Evolutionary conservation across 2,329 filamentous ascomycete species (phyloP), one percentile per base, ranked within the genome.

Genomic region (Fusarium fracticaudum): DNA sequence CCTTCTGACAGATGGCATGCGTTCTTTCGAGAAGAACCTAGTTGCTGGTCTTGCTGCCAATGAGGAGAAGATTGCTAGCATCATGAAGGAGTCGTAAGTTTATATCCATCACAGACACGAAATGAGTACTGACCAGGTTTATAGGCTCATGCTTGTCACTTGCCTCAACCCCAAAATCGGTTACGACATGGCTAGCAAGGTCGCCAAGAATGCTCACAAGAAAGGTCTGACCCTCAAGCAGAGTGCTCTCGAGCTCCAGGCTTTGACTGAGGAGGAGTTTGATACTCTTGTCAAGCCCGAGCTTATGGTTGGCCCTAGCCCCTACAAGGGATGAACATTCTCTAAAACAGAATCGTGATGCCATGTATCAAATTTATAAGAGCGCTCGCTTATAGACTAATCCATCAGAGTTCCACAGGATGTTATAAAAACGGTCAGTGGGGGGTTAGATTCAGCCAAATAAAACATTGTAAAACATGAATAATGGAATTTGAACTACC

Each of bases 161-260:
- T 98, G 96, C 88, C 89, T 98, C 73, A 98, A 98, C 89, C 95
- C 95, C 77, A 94, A 97, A 84, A 98, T 98, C 81, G 96, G 95
- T 69, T 98, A 98, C 85, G 95, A 98, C 83, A 97, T 97, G 94
- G 95, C 95, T 60, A 95, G 92, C 85, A 97, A 97, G 88, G 95
- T 98, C 31, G 95, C 95, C 80, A 98, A 98, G 92, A 97, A 99
- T 81, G 96, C 96, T 22, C 96, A 99, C 88, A 98, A 98, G 91
- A 98, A 98, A 91, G 95, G 95, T 40, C 86, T 96, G 59, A 98
- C 95, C 31, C 90, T 99, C 67, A 98, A 98, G 89, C 87, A 97
- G 86, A 96, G 93, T 80, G 96, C 96, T 26, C 91, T 98, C 88
- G 94, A 98, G 88, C 90, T 99, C 76, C 90, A 98, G 77, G 96